Base-by-base conservation (phyloP, 495 filamentous ascomycete species). In the Xylaria acuta region DNA sequence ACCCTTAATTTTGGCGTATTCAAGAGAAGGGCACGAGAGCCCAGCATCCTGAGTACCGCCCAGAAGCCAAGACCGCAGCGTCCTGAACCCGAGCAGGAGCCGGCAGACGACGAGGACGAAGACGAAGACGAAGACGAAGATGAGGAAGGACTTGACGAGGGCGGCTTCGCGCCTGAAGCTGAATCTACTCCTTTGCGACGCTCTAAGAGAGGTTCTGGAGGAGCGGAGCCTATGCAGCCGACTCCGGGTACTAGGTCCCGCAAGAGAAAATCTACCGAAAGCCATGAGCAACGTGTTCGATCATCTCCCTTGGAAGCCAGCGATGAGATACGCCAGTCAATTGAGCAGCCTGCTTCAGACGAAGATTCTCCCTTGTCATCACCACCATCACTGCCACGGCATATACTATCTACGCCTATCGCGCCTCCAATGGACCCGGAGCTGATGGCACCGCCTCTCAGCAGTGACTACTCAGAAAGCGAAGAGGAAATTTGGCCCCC, bases 1-100 rank as follows among this genome's bases (percentile, higher is more conserved):
- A 80, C 80, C 12, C 79, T 87, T 40, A 86, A 83, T 64, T 78
- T 87, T 20, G 82, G 84, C n/a, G 60, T 76, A 11, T 87, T 87
- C 72, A 83, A 78, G 71, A 75, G 83, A 25, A 79, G 85, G 16
- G 78, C 76, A 16, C 82, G 85, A 32, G 84, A 86, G 72, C 84
- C 82, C 2, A 86, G 84, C 71, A 86, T 87, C 51, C 78, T 87
- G 5, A 82, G 83, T 1, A 84, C 84, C 0, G 76, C 75, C 5
- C 80, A 79, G 67, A 85, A 83, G 69, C 77, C 80, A 2, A 79
- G 71, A 18, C 40, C 77, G 32, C 75, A 81, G 32, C 75, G 75
- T 67, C 72, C 75, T 1, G 77, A 74, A 58, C 79, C 81, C 6
- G 74, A 77, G 32, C 66, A 75, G 12, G 72, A 76, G 18, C 12